phyloP scores from a whole-genome alignment of 1,284 basidiomycete genomes.

The Apiotrichum gracile region DNA sequence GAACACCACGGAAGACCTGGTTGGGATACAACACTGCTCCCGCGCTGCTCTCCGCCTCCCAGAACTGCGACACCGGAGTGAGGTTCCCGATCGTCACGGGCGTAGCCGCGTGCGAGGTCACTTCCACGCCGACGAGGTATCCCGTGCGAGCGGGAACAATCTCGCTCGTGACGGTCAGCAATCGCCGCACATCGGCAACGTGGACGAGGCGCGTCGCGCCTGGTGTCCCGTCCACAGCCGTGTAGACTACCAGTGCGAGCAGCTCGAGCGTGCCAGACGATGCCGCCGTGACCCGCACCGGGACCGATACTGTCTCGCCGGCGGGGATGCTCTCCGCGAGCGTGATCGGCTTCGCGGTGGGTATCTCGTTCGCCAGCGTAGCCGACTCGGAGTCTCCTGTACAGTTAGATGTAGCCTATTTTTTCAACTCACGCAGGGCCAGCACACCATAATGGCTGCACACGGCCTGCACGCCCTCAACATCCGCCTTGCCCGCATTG shows the following conservation, averaged over 20 bases:
- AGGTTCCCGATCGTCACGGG: constrained; percentile 4
- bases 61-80: constrained; percentile 7
- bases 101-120: constrained; percentile 7
- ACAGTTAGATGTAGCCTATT: not conserved
- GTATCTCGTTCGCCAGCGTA: constrained; percentile 19
- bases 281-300: constrained; percentile 19
- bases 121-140: constrained; percentile 7
- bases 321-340: constrained; percentile 23
- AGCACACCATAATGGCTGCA: constrained; percentile 27
- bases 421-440: not conserved
- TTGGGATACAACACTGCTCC: constrained; percentile 21
- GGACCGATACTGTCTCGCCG: constrained; percentile 20
- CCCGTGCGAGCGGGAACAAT: constrained; percentile 3
- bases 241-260: constrained; percentile 23
- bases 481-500: constrained; percentile 34
- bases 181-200: constrained; percentile 15
- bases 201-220: constrained; percentile 16
- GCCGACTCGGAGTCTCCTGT: constrained; percentile 1
- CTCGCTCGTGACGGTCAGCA: constrained; percentile 4
- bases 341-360: constrained; percentile 21
- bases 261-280: constrained; percentile 22
- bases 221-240: constrained; percentile 10
- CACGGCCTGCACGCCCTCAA: constrained; percentile 34
- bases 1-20: constrained; percentile 23
- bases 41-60: not conserved